Evolutionary conservation across 2,329 filamentous ascomycete species (phyloP).

Genomic region (Daldinia eschscholtzii): DNA sequence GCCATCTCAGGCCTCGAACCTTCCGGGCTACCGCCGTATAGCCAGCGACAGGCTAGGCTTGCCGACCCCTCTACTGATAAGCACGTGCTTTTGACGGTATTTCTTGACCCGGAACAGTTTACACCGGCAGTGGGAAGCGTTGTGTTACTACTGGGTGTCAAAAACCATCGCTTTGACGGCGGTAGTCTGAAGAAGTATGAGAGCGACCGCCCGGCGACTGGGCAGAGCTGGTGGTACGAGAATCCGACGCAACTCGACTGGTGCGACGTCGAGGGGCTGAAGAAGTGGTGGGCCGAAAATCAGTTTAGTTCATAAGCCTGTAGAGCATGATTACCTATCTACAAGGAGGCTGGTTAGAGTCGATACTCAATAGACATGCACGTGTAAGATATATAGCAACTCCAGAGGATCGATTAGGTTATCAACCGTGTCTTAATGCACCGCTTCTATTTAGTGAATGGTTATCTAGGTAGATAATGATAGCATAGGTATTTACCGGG

Average conservation of each 20-base stretch:
- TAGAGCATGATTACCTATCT: background rate
- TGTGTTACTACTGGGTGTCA: constrained; percentile 66
- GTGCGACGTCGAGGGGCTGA: constrained; percentile 63
- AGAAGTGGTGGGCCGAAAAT: constrained; percentile 58
- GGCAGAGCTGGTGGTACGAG: constrained; percentile 64
- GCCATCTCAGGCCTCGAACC: constrained; percentile 63
- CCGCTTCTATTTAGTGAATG: background rate
- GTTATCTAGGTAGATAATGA: background rate
- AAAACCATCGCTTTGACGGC: constrained; percentile 68
- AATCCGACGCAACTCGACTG: constrained; percentile 61
- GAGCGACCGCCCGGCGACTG: constrained; percentile 52
- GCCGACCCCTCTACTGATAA: constrained; percentile 65
- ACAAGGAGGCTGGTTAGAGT: background rate
- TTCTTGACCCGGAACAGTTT: constrained; percentile 66
- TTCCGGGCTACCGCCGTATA: constrained; percentile 62
- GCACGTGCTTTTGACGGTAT: constrained; percentile 66
- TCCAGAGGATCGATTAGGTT: background rate
- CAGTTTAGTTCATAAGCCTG: constrained; percentile 7
- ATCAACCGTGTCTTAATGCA: too few species aligned
- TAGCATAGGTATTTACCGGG: background rate
- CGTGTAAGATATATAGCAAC: background rate
- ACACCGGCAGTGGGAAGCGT: constrained; percentile 61
- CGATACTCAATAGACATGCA: background rate
- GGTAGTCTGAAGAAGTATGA: constrained; percentile 59
- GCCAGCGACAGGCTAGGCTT: constrained; percentile 66